Conservation (phyloP, 78 protist species). For the Thecamonas trahens region DNA sequence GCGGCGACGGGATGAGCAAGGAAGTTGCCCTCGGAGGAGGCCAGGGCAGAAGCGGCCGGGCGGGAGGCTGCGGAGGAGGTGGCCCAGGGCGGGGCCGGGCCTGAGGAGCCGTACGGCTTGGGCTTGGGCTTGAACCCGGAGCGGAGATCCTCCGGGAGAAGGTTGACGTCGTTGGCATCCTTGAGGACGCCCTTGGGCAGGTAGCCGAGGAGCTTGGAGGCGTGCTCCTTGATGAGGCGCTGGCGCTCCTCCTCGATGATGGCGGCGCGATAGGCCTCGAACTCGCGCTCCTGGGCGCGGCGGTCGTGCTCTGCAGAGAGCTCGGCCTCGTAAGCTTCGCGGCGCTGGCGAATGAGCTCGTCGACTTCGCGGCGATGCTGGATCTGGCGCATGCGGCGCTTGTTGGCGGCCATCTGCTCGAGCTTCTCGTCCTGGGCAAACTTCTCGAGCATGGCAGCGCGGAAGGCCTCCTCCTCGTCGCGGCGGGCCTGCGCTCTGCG, state of each 20-base stretch:
- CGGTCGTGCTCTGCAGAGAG: constrained; percentile 1
- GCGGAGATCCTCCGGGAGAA: neutral
- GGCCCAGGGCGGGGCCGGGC: no score
- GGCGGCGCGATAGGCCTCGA: neutral
- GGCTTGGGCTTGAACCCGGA: neutral
- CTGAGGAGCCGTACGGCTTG: neutral
- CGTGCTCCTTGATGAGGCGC: constrained; percentile 30
- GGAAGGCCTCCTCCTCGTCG: constrained; percentile 40
- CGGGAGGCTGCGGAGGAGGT: no score
- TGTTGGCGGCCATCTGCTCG: constrained; percentile 41
- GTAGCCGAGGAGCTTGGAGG: constrained; percentile 10
- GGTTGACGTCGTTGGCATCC: neutral
- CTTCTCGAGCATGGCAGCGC: constrained; percentile 30
- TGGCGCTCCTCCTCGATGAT: constrained; percentile 45
- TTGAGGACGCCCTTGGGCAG: constrained; percentile 26
- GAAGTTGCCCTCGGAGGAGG: no score
- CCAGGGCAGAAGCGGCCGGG: no score
- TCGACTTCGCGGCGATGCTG: constrained; percentile 47
- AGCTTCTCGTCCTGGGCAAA: constrained; percentile 65
- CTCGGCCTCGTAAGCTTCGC: neutral
- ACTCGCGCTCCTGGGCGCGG: neutral
- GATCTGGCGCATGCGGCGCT: constrained; percentile 19
- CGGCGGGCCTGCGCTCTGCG: neutral
- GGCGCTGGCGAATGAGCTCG: constrained; percentile 37
- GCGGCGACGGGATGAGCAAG: no score